Base-by-base conservation (phyloP, 495 filamentous ascomycete genomes). In the Penicillium coffeae region DNA sequence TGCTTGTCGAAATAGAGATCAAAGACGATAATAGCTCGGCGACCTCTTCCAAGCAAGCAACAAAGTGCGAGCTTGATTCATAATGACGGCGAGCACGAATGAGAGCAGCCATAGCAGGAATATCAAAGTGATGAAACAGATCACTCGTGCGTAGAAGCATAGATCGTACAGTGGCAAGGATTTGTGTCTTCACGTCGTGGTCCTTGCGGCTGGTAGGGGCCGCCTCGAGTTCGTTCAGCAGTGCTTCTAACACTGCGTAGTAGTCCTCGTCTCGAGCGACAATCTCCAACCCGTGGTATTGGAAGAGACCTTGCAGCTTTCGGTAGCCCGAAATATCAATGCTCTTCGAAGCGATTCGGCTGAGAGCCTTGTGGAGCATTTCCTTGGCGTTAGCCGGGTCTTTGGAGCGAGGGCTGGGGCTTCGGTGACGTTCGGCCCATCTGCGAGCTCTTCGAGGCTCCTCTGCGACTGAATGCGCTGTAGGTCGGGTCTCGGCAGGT, bases 271-370 rank as follows among this genome's bases (percentile, higher is more conserved):
- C 71, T 16, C 71, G 67, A 30, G 69, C 58, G 60, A 81, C 83
- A 38, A 86, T 76, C 36, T 78, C 70, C 25, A 72, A 52, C 38
- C 58, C 64, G 14, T 83, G 83, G 51, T 84, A 83, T 44, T 86
- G 81, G 53, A 92, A 84, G 48, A 96, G 77, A 20, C 82, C 78
- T 63, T 94, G 91, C 8, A 96, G 67, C 50, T 93, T 90, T 41
- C 91, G 84, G 69, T 96, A 95, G 43, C 87, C 89, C 53, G 90
- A 87, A 4, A 89, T 87, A 58, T 95, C 90, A 30, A 96, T 78
- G 6, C 79, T 80, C 51, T 80, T 76, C 8, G 80, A 77, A 27
- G 78, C 80, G 43, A 96, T 81, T 22, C 86, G 84, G 16, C 77
- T 71, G 52, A 94, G 88, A 40, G 86, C 89, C 53, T 87, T 93